Evolutionary conservation across 495 filamentous ascomycete genomes (phyloP).

Genomic region (Lichina pygmaea): DNA sequence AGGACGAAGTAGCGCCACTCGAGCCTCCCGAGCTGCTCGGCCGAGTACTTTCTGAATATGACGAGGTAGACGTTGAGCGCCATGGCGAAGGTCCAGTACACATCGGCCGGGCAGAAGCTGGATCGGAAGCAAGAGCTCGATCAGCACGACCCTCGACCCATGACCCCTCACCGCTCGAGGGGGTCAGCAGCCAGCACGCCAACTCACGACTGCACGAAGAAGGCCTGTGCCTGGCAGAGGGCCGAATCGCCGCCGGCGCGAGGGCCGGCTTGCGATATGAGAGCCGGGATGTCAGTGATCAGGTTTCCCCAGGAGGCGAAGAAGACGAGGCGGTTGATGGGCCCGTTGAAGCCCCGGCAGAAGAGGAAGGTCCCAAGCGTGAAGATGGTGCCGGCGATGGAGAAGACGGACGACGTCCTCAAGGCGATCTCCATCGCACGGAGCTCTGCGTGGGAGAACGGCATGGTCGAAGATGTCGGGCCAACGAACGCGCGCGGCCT

Average conservation of each 20-base stretch:
- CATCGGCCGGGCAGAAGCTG: conserved; percentile 29
- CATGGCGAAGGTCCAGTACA: conserved; percentile 63
- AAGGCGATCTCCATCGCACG: conserved; percentile 31
- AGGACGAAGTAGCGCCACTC: conserved; percentile 43
- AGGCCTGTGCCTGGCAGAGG: conserved; percentile 51
- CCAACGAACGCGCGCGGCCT: too few species aligned
- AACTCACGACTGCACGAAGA: conserved; percentile 48
- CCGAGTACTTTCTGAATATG: conserved; percentile 51
- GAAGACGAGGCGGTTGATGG: conserved; percentile 68
- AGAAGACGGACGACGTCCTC: conserved; percentile 38
- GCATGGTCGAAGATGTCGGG: too few species aligned
- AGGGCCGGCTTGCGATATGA: conserved; percentile 38
- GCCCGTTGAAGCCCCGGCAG: conserved; percentile 39
- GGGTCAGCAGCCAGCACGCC: neutral
- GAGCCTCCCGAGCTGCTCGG: conserved; percentile 32
- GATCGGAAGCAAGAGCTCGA: neutral
- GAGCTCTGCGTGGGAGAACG: neutral
- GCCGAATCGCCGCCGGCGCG: conserved; percentile 15
- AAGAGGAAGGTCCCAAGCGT: conserved; percentile 43
- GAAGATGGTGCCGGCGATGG: conserved; percentile 42
- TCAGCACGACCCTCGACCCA: neutral
- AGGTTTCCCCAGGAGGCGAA: conserved; percentile 69
- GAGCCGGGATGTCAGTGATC: conserved; percentile 48
- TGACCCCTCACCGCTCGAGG: neutral
- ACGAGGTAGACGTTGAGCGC: conserved; percentile 68